Percentiles rank a stretch among this genome's conserved stretches.
Evolutionary conservation across 2,329 filamentous ascomycete genomes (phyloP).

Genomic region (Elsinoe necatrix): DNA sequence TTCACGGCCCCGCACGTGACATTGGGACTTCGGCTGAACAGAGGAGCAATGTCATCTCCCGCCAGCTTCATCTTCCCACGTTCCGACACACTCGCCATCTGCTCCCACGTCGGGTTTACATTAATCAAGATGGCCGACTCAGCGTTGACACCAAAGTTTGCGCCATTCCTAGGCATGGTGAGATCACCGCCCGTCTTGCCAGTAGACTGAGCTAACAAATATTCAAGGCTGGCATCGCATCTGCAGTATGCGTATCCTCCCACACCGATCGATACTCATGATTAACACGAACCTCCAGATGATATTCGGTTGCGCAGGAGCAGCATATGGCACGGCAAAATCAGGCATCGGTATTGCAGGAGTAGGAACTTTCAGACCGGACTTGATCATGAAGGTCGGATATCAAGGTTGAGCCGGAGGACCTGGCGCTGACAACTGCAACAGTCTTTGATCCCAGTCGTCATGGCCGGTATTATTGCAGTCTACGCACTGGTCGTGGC

Average conservation of each 20-base stretch:
- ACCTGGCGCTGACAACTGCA: conserved; percentile 18
- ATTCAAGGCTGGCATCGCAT: conserved; percentile 64
- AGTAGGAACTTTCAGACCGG: conserved; percentile 74
- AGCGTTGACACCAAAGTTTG: conserved; percentile 66
- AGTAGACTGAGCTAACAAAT: conserved; percentile 28
- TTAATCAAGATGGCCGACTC: conserved; percentile 36
- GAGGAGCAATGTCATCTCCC: neutral
- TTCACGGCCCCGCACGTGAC: conserved; percentile 13
- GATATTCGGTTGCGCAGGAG: conserved; percentile 76
- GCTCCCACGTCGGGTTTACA: neutral
- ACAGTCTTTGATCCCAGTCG: conserved; percentile 74
- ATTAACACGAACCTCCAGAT: conserved; percentile 39
- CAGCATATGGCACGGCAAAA: conserved; percentile 81
- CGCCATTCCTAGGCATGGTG: conserved; percentile 84
- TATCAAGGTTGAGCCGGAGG: conserved; percentile 4
- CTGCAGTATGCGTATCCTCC: conserved; percentile 44
- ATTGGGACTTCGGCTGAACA: conserved; percentile 11
- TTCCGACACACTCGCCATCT: neutral
- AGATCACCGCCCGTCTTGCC: conserved; percentile 28
- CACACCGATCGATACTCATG: neutral
- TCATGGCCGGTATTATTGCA: conserved; percentile 99
- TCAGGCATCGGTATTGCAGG: conserved; percentile 81
- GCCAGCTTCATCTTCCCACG: neutral
- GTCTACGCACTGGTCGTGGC: conserved; percentile 96
- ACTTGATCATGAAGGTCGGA: conserved; percentile 83